Conservation (phyloP, 441 rosid genomes). For the Aleurites moluccanus region DNA sequence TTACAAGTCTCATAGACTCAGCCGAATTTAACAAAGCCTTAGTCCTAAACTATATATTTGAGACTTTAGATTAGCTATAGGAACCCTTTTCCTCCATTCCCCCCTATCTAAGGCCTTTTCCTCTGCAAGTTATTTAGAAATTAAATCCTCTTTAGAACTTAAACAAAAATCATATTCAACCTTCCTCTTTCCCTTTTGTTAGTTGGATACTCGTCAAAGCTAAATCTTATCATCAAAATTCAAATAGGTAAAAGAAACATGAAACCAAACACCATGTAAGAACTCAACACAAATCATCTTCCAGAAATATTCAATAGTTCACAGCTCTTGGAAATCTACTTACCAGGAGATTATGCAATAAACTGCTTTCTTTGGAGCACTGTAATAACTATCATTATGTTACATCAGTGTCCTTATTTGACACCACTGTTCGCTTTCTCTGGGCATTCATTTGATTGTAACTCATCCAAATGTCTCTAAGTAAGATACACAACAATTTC, state of each 20-base stretch:
- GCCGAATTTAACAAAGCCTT: not conserved
- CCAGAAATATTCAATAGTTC: not conserved
- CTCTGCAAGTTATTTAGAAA: not conserved
- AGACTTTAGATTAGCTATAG: constrained; percentile 2
- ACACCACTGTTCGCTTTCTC: not conserved
- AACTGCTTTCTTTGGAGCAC: not conserved
- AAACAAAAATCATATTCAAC: not conserved
- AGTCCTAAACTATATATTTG: not conserved
- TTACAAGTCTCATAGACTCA: not conserved
- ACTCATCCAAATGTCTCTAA: not conserved
- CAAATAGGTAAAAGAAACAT: not conserved
- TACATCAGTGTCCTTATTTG: not conserved
- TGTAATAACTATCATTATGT: not conserved
- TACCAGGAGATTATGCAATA: not conserved
- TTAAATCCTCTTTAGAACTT: not conserved
- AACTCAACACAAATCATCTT: not conserved
- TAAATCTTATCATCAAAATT: not conserved
- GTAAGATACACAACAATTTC: not conserved
- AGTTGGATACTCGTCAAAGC: not conserved
- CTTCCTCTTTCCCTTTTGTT: not conserved
- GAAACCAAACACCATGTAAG: constrained; percentile 4
- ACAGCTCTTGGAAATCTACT: not conserved
- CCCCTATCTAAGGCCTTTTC: not conserved
- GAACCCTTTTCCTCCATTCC: not conserved
- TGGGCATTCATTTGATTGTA: not conserved